Percentiles rank a stretch among this genome's conserved stretches.
Evolutionary conservation across 129 eudicot genomes (phyloP).

Genomic region (Flaveria sonorensis): DNA sequence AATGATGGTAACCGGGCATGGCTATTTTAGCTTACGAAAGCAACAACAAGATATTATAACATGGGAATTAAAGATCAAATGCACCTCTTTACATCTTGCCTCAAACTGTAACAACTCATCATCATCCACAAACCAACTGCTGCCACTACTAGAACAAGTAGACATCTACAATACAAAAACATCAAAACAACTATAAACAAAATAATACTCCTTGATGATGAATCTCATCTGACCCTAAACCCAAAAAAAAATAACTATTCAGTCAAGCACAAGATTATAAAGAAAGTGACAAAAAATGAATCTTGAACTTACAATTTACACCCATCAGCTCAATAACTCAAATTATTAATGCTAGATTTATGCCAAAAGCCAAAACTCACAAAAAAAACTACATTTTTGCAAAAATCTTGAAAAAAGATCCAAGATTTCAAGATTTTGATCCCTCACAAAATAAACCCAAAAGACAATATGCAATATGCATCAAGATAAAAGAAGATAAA

Average conservation of each 20-base stretch:
- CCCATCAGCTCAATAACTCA: too few relatives aligned
- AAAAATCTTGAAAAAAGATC: neutral
- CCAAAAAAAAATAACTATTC: too few relatives aligned
- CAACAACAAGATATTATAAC: too few relatives aligned
- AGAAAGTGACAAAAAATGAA: too few relatives aligned
- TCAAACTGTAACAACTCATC: constrained; percentile 64
- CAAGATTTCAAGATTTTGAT: neutral
- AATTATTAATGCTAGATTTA: neutral
- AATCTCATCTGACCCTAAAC: constrained; percentile 3
- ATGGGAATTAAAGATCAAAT: neutral
- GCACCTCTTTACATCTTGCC: constrained; percentile 76
- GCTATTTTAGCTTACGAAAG: too few relatives aligned
- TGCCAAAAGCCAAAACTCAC: neutral
- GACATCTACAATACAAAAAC: constrained; percentile 57
- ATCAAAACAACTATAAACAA: constrained; percentile 10
- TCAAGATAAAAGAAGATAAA: constrained; percentile 12
- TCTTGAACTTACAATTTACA: too few relatives aligned
- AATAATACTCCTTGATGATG: constrained; percentile 14
- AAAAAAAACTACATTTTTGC: neutral
- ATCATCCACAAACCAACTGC: constrained; percentile 43
- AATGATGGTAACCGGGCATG: too few relatives aligned
- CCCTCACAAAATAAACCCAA: neutral
- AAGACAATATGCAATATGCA: neutral
- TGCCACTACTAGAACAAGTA: constrained; percentile 54
- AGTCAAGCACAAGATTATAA: too few relatives aligned